Evolutionary conservation across 2,329 filamentous ascomycete species (phyloP).

Genomic region (Clonostachys rhizophaga): DNA sequence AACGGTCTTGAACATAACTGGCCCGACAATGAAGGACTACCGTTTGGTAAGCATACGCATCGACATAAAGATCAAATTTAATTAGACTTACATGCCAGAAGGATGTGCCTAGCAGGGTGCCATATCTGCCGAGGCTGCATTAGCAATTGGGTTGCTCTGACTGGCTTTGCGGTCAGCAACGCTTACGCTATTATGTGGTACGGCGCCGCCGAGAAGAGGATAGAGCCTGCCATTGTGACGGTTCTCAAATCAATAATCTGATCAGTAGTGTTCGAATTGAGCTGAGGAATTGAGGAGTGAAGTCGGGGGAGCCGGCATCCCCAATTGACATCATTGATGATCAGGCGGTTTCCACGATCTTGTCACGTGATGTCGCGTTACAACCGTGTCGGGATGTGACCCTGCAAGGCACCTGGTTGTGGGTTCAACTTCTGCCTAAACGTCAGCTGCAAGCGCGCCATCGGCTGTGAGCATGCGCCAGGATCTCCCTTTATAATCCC

Average conservation of each 20-base stretch:
- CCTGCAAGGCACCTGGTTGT: too few relatives aligned
- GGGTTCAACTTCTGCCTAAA: slow-evolving; percentile 9
- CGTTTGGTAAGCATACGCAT: background rate
- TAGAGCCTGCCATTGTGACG: slow-evolving; percentile 19
- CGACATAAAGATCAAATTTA: background rate
- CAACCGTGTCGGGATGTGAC: too few relatives aligned
- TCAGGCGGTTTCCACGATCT: too few relatives aligned
- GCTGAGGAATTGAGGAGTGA: background rate
- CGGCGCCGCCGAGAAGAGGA: slow-evolving; percentile 60
- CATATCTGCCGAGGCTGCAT: slow-evolving; percentile 59
- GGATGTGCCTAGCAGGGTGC: slow-evolving; percentile 79
- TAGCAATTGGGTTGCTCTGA: slow-evolving; percentile 6
- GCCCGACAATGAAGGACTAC: slow-evolving; percentile 70
- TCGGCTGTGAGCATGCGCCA: background rate
- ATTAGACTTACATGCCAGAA: slow-evolving; percentile 66
- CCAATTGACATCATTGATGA: too few relatives aligned
- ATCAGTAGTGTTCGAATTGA: background rate
- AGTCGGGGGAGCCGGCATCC: too few relatives aligned
- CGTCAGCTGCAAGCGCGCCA: background rate
- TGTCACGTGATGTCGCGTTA: background rate
- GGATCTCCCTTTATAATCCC: background rate
- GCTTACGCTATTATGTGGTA: slow-evolving; percentile 73
- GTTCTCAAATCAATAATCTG: background rate
- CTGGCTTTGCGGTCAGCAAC: background rate
- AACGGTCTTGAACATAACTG: slow-evolving; percentile 72